Evolutionary conservation across 768 basidiomycete species (phyloP).

Genomic region (Phylloporus sp.): DNA sequence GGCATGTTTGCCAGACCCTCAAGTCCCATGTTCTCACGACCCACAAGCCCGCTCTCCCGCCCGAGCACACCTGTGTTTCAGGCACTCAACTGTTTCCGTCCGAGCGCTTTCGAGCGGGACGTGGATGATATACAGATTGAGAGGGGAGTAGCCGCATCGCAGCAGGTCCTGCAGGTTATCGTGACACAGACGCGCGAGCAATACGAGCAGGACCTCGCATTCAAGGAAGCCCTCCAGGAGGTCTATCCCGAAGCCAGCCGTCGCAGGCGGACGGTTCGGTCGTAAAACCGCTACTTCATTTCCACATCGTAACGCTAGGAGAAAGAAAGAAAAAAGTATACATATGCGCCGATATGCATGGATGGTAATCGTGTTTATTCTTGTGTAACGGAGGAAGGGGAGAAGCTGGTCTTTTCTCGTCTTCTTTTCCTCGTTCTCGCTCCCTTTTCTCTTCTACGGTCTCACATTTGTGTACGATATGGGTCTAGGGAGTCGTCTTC

Average conservation of each 20-base stretch:
- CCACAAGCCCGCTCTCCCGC: conserved; percentile 22
- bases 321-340: conserved; percentile 15
- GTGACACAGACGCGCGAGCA: conserved; percentile 33
- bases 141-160: conserved; percentile 2
- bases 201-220: conserved; percentile 32
- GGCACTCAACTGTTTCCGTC: conserved; percentile 34
- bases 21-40: conserved; percentile 27
- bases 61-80: conserved; percentile 21
- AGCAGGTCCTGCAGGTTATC: conserved; percentile 31
- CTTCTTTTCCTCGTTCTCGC: conserved; percentile 5
- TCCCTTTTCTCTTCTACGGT: neutral
- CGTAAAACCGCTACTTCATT: neutral
- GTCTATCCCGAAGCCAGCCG: conserved; percentile 27
- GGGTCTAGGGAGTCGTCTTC: neutral
- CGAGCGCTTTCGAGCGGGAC: conserved; percentile 32
- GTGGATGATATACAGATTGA: conserved; percentile 26
- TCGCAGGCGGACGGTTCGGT: conserved; percentile 12
- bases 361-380: conserved; percentile 19
- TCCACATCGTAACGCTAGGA: neutral
- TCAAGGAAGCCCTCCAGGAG: conserved; percentile 28
- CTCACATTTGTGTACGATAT: neutral
- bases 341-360: neutral
- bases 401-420: conserved; percentile 17
- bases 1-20: conserved; percentile 30
- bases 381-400: conserved; percentile 16